Conservation (phyloP, 257 asterid species). For the Solanum raphanifolium region DNA sequence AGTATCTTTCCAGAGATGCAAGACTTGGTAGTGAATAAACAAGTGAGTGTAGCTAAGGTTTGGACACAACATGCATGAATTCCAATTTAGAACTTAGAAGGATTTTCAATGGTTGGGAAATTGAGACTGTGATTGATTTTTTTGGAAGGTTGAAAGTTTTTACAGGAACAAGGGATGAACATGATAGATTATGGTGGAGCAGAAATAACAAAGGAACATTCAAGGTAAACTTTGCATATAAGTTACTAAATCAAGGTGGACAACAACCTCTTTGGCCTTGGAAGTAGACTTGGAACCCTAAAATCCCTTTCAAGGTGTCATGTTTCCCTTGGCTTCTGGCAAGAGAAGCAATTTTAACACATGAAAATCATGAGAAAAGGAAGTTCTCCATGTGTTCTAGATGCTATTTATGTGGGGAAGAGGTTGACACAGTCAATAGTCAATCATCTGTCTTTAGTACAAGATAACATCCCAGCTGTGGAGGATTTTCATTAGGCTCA, state of each 20-base stretch:
- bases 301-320: background rate
- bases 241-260: background rate
- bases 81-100: too few relatives aligned
- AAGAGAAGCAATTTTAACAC: background rate
- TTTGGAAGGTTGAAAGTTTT: background rate
- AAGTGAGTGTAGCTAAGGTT: too few relatives aligned
- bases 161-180: background rate
- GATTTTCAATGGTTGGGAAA: background rate
- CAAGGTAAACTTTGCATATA: background rate
- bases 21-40: too few relatives aligned
- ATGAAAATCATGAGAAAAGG: background rate
- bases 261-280: background rate
- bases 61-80: too few relatives aligned
- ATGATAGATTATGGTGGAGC: background rate
- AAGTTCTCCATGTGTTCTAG: background rate
- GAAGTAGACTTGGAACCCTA: background rate
- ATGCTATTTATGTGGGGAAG: background rate
- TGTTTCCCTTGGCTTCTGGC: background rate
- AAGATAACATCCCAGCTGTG: background rate
- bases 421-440: background rate
- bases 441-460: background rate
- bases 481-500: background rate
- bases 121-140: background rate
- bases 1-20: too few relatives aligned
- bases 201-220: background rate